Evolutionary conservation across 1,139 yeast genomes (phyloP), one percentile per base, ranked within the genome.

Genomic region (Yamadazyma pseudoaaseri): DNA sequence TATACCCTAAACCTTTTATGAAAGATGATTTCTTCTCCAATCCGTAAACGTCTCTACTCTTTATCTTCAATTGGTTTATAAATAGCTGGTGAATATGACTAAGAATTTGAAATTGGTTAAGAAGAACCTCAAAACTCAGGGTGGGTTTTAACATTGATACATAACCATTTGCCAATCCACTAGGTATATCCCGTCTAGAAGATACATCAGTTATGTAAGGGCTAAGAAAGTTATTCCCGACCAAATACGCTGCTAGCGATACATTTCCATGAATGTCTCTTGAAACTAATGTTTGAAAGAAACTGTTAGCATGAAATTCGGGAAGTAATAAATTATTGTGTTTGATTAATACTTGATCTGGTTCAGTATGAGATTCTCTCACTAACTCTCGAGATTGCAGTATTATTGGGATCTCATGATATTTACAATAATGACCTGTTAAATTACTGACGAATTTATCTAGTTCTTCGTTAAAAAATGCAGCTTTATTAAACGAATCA

Each of bases 31-130:
- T 36, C 16, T 45, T 42, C 11, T 18, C 15, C 7, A 34, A 29
- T 16, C 29, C 29, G 23, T 27, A 41, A 15, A 29, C 35, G 7
- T 20, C 16, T 29, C 23, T 18, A 20, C 12, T 11, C 4, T 21
- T 23, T 14, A 29, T 11, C 4, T 23, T 21, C 13, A 16, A 2
- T 20, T 30, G 18, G 17, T 24, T 20, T n/a, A 34, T 33, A 30
- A 35, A 35, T 10, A 34, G 15, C 2, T 12, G 21, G 11, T 62
- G 67, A 6, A 52, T 31, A 35, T 54, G 51, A 30, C 47, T 48
- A 6, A 70, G 28, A 3, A 70, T 41, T 41, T 70, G 76, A n/a
- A 59, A 52, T 38, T 69, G 76, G 45, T 70, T 69, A 24, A 65
- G 17, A 5, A 65, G 34, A 0, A 54, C 52, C 36, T 56, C 65